phyloP scores from a whole-genome alignment of 1,139 yeast genomes.

The Nadsonia commutata region DNA sequence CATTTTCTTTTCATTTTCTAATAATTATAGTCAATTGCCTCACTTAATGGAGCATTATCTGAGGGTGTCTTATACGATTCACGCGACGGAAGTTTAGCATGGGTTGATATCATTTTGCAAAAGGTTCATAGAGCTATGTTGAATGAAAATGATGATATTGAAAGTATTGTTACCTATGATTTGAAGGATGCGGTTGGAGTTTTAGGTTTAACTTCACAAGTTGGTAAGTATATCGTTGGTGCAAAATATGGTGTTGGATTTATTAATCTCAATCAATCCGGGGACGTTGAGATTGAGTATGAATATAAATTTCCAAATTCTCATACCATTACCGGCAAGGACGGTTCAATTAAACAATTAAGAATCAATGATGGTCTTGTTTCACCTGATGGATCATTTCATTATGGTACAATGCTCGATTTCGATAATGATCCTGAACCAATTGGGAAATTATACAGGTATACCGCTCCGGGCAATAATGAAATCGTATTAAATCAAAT shows the following conservation, averaged over 20 bases:
- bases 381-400: conserved; percentile 23
- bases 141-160: not conserved
- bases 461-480: not conserved
- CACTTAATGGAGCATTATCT: conserved; percentile 16
- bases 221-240: not conserved
- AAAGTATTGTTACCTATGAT: not conserved
- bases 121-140: conserved; percentile 14
- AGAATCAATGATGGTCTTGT: conserved; percentile 24
- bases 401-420: conserved; percentile 19
- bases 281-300: not conserved
- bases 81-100: conserved; percentile 15
- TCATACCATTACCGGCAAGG: not conserved
- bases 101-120: conserved; percentile 21
- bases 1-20: no score
- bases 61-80: conserved; percentile 24
- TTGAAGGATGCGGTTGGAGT: not conserved
- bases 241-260: not conserved
- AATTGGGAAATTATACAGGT: conserved; percentile 20
- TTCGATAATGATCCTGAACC: conserved; percentile 10
- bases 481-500: conserved; percentile 9
- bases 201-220: not conserved
- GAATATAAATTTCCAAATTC: not conserved
- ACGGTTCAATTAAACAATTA: conserved; percentile 1
- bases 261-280: not conserved
- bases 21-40: conserved; percentile 12